Evolutionary conservation across 2,329 filamentous ascomycete species (phyloP), one percentile per base, ranked within the genome.

Genomic region (Trichoderma asperellum): DNA sequence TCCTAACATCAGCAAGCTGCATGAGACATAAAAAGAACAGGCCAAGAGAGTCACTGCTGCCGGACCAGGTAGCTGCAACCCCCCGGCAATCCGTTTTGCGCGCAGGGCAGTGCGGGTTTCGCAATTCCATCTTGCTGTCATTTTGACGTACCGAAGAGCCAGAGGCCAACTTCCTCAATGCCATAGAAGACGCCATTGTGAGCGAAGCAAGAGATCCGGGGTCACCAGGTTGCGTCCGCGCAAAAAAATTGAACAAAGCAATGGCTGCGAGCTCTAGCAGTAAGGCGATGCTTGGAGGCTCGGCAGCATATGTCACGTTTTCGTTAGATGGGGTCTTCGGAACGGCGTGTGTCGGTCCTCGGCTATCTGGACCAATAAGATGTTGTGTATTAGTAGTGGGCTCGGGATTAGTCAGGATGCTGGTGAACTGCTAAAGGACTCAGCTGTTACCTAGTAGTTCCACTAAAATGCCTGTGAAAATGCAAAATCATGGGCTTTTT

Each of bases 171-270:
- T 86, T 86, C 81, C 87, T 87, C 85, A 89, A 82, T 78, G 87
- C 86, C 83, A 89, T 88, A 82, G 86, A 87, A 79, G 87, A 88
- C 81, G 88, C 87, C 83, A 86, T 89, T 76, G 71, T 81, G 75
- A 77, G 74, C 74, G 72, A 72, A 70, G 73, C 68, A 72, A 72
- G 71, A 73, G 73, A 76, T 59, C 58, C 52, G 49, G 47, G 24
- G 58, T 59, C 72, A 74, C 74, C 73, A 76, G 74, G 72, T 74
- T 76, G 75, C 78, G 77, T 79, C 74, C 75, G 75, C 76, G 73
- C 69, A 70, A 71, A 75, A 32, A 72, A 76, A 71, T 75, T 71
- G 71, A 73, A 73, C 24, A 62, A 70, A 70, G 70, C 59, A 59
- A 70, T 71, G 70, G 70, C 57, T 37, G 64, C 53, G 59, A 53